phyloP scores from a whole-genome alignment of 805 yeast species.

The Candida chauliodis region DNA sequence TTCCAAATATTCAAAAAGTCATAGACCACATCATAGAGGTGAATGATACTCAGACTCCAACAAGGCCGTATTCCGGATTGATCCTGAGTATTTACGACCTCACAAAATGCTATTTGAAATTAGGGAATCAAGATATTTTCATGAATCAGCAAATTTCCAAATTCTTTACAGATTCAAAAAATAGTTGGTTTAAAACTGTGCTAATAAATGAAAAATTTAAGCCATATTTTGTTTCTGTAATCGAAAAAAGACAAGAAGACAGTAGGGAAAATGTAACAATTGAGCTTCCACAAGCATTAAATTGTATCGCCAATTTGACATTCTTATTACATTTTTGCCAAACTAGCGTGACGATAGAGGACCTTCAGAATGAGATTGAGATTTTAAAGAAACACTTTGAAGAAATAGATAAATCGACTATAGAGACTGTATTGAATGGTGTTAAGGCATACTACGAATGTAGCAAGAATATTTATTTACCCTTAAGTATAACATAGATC shows the following conservation, averaged over 20 bases:
- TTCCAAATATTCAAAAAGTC: too few relatives aligned
- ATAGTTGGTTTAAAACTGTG: slow-evolving; percentile 23
- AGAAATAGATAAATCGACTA: slow-evolving; percentile 7
- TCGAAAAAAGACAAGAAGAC: slow-evolving; percentile 2
- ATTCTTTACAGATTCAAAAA: slow-evolving; percentile 24
- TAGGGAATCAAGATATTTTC: slow-evolving; percentile 2
- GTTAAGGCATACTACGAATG: slow-evolving; percentile 27
- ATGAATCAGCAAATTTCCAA: slow-evolving; percentile 7
- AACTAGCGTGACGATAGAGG: background rate
- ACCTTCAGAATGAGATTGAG: background rate
- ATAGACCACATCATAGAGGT: too few relatives aligned
- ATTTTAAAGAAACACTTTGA: background rate
- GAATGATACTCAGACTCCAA: too few relatives aligned
- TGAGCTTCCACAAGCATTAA: background rate
- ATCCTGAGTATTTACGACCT: slow-evolving; percentile 5
- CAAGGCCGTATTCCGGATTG: slow-evolving; percentile 10
- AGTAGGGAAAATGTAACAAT: background rate
- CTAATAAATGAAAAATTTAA: background rate
- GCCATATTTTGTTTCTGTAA: background rate
- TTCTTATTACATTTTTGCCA: slow-evolving; percentile 7
- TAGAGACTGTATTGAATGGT: slow-evolving; percentile 12
- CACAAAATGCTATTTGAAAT: background rate
- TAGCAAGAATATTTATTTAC: slow-evolving; percentile 21
- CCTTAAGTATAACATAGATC: slow-evolving; percentile 13
- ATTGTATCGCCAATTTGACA: slow-evolving; percentile 4